These are phyloP conservation scores for Thalassia testudinum DNA, from an alignment of 116 monocot species.

Conservation along the genomic window DNA sequence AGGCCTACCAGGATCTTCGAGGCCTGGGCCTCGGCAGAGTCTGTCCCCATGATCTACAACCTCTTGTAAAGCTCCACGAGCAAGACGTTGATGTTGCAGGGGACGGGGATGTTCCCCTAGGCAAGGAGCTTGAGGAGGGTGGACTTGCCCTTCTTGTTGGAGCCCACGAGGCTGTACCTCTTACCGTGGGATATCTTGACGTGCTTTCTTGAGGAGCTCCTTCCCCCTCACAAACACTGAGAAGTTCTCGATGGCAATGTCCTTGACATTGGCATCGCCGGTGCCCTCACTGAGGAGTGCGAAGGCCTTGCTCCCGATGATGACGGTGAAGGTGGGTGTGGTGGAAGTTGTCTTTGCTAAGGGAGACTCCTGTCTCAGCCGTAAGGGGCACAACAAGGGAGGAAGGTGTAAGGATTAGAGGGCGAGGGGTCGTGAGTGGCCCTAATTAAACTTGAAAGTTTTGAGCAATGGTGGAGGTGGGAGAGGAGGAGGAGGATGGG, in stretches of 20 bases:
- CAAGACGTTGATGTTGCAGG: conserved; percentile 56
- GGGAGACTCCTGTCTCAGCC: too few species aligned
- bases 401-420: too few species aligned
- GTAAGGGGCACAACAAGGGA: too few species aligned
- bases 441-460: too few species aligned
- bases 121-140: too few species aligned
- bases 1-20: conserved; percentile 76
- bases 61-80: conserved; percentile 53
- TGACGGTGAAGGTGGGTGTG: conserved; percentile 73
- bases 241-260: conserved; percentile 71
- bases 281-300: conserved; percentile 21
- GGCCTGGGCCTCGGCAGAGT: conserved; percentile 63
- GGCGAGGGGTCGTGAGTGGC: too few species aligned
- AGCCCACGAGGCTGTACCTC: conserved; percentile 65
- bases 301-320: conserved; percentile 27
- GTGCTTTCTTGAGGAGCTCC: conserved; percentile 55
- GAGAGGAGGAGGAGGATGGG: too few species aligned
- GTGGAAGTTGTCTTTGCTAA: too few species aligned
- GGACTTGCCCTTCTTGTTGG: conserved; percentile 77
- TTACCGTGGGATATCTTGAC: conserved; percentile 71
- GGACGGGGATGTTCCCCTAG: conserved; percentile 72
- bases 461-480: too few species aligned
- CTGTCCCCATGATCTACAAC: conserved; percentile 52
- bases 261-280: conserved; percentile 47
- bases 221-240: conserved; percentile 64